These are phyloP conservation scores for Coccomyxa sp. DNA, from an alignment of 139 green algal genomes.

Conservation along the genomic window DNA sequence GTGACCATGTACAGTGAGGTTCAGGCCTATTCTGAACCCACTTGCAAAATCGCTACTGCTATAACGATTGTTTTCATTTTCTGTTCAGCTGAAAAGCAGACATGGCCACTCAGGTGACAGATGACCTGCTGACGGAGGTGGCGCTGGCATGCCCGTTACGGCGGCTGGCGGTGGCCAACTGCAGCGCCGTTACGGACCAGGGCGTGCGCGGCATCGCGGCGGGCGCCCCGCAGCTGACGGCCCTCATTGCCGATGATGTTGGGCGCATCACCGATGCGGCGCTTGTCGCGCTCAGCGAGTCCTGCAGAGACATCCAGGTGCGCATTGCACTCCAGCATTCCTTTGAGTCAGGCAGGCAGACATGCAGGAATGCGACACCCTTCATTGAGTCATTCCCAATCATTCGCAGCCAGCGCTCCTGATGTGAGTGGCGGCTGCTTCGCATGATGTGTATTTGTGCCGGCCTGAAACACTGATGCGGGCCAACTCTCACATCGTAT, in stretches of 20 bases:
- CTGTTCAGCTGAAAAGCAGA: too few relatives aligned
- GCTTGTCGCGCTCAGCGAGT: conserved; percentile 30
- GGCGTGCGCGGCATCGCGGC: conserved; percentile 31
- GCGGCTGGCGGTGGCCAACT: conserved; percentile 15
- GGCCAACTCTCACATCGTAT: not conserved
- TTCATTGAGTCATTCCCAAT: too few relatives aligned
- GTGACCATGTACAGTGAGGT: too few relatives aligned
- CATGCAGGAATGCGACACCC: too few relatives aligned
- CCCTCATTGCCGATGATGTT: conserved; percentile 39
- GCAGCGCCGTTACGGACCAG: conserved; percentile 25
- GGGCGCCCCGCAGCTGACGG: conserved; percentile 23
- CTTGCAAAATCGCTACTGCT: too few relatives aligned
- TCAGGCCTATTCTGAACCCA: too few relatives aligned
- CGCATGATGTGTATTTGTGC: not conserved
- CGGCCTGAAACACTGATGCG: not conserved
- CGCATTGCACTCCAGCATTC: not conserved
- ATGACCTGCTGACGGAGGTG: conserved; percentile 15
- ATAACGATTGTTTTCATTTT: too few relatives aligned
- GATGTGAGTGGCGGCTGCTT: too few relatives aligned
- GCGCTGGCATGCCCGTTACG: conserved; percentile 1
- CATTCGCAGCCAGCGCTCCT: too few relatives aligned
- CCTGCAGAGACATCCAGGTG: conserved; percentile 30
- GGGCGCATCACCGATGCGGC: conserved; percentile 24
- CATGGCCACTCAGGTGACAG: not conserved
- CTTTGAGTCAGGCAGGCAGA: not conserved